Evolutionary conservation across 345 rosid species (phyloP), one percentile per base, ranked within the genome.

Genomic region (Boechera retrofracta): DNA sequence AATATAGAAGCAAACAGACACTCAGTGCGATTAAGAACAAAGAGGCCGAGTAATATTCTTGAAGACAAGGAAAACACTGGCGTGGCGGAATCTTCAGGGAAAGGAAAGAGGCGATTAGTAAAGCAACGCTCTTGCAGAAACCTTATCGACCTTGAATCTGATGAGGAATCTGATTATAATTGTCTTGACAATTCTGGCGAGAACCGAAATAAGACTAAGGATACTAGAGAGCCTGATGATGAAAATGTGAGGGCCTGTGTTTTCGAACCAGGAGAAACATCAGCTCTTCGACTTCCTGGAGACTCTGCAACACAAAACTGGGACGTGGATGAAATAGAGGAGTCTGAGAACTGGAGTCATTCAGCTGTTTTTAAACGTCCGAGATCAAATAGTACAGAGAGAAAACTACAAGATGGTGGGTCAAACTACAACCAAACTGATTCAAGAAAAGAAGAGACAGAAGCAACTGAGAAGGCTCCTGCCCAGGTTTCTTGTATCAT

Each of bases 401-500:
- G 4, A 59, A 41, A 38, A 52, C 74, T 2, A 31, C 78, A 76
- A 26, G 82, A 80, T 54, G 64, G 64, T 31, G 64, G 64, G 39
- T 45, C 80, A 21, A 76, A 68, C 42, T 26, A 24, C 71, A 67
- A 74, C 59, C 78, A 79, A 69, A 44, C 33, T 18, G 45, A 67
- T 28, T 69, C 38, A 76, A 79, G 65, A 51, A 61, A 52, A n/a
- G 67, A 73, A 64, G 76, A 73, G 35, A 48, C 26, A 10, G 78
- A 38, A 69, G 82, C 73, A 44, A 76, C 68, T 42, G 77, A 82
- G 57, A 59, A 71, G 56, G 67, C 75, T 69, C 74, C 91, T 72
- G 10, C 70, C 55, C 89, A 89, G 10, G 83, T 91, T 69, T 91
- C 99, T 24, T 95, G 99, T 75, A 88, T 83, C 69, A 95, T 95